Base-by-base conservation (phyloP, 305 asterid genomes). In the Lippia alba region DNA sequence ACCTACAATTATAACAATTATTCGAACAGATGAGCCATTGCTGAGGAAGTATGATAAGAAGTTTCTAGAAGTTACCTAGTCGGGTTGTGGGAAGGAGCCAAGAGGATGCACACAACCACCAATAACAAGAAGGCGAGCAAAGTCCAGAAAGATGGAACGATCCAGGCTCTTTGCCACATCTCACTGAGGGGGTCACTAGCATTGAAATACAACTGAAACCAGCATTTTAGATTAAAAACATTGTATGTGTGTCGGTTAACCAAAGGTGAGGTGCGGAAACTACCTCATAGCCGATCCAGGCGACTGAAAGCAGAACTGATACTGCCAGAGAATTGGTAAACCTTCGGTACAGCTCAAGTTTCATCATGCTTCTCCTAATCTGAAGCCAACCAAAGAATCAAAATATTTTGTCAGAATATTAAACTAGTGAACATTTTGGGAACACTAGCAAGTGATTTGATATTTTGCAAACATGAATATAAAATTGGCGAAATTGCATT, bases 1-100 rank as follows among this genome's bases (percentile, higher is more conserved):
- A 89, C 84, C 97, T 91, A 78, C 84, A 75, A 44, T 44, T 44
- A 44, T 5, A 39, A 39, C 45, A 44, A 44, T 36, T 8, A 36
- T 36, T 36, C 0, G 30, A 24, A 24, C 30, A 24, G 30, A 44
- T 44, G 49, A 44, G 10, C 49, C 14, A 8, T 44, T 44, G 12
- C 49, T 18, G 62, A 30, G 1, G 30, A 32, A 56, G 41, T 39
- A 55, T 8, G 9, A 55, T 36, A 20, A 55, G 61, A 10, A 54
- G n/a, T 0, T 20, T 18, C 14, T 55, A 9, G 36, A 55, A 55
- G 2, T 55, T 55, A 55, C 62, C 62, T 51, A 5, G 56, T 51
- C 17, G 56, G 56, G 19, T 51, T 51, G 2, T 16, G 56, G 6
- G 56, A 51, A 15, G 56, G 56, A 16, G 56, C 56, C 56, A 17